A percentile compares a stretch with the other conserved stretches of the same genome.
Evolutionary conservation across 257 asterid species (phyloP).

Genomic region (Cruciata laevipes): DNA sequence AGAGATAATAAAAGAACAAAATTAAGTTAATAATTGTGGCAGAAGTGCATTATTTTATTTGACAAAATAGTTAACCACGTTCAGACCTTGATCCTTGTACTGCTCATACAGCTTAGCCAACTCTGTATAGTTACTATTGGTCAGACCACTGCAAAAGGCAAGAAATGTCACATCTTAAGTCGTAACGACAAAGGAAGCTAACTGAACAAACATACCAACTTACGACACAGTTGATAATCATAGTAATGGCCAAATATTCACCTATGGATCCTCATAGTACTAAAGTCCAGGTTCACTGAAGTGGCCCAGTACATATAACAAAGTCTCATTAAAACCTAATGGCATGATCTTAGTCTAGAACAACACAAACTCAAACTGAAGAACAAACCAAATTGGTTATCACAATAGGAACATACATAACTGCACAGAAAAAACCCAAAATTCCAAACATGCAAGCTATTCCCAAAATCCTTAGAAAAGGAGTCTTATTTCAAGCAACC

Average conservation of each 20-base stretch:
- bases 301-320: not conserved
- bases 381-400: not conserved
- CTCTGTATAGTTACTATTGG: constrained; percentile 75
- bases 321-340: not conserved
- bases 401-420: not conserved
- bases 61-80: not conserved
- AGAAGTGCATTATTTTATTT: not conserved
- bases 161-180: not conserved
- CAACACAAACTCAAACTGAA: not conserved
- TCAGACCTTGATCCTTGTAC: constrained; percentile 73
- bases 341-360: not conserved
- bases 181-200: not conserved
- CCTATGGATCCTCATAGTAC: not conserved
- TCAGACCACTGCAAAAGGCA: constrained; percentile 62
- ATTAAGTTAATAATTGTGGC: no score
- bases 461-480: not conserved
- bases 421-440: not conserved
- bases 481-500: not conserved
- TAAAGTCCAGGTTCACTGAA: not conserved
- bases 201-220: not conserved
- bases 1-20: not conserved
- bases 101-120: constrained; percentile 53
- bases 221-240: not conserved
- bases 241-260: not conserved
- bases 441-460: no score